Percentiles rank a stretch among this genome's conserved stretches.
These are phyloP conservation scores for Suillus cothurnatus DNA, from an alignment of 768 basidiomycete species.

Conservation along the genomic window DNA sequence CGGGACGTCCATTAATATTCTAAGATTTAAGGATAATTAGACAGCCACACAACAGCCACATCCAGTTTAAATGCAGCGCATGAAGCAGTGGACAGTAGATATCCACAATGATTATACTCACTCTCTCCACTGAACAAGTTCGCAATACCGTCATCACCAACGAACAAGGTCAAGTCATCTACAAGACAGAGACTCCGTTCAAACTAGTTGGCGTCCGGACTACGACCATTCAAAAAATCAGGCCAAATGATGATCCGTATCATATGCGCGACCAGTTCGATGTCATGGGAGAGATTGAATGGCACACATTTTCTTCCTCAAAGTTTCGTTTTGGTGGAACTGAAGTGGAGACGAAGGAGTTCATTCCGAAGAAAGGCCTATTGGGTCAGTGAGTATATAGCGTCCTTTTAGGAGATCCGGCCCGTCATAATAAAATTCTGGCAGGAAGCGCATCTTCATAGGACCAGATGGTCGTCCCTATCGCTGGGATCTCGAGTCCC, in stretches of 20 bases:
- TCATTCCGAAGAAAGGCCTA: constrained; percentile 27
- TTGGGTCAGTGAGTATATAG: constrained; percentile 21
- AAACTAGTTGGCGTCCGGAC: constrained; percentile 13
- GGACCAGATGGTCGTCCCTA: constrained; percentile 7
- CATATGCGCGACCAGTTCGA: constrained; percentile 34
- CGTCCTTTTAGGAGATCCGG: background rate
- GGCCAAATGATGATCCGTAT: constrained; percentile 21
- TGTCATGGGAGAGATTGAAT: constrained; percentile 37
- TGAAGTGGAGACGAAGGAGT: constrained; percentile 27
- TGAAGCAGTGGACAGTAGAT: background rate
- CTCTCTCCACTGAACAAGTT: constrained; percentile 23
- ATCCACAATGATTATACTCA: constrained; percentile 22
- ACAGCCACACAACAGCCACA: no score
- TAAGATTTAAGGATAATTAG: no score
- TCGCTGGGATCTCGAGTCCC: background rate
- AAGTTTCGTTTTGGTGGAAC: constrained; percentile 31
- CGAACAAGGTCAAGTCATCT: constrained; percentile 29
- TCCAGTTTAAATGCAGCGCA: background rate
- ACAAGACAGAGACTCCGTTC: constrained; percentile 30
- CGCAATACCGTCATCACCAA: constrained; percentile 27
- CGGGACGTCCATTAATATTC: no score
- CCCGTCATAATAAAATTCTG: background rate
- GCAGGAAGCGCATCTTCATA: constrained; percentile 6
- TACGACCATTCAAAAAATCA: constrained; percentile 30
- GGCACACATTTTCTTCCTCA: constrained; percentile 32